Base-by-base conservation (phyloP, 2,329 filamentous ascomycete species). In the Chaetothyriales sp. region DNA sequence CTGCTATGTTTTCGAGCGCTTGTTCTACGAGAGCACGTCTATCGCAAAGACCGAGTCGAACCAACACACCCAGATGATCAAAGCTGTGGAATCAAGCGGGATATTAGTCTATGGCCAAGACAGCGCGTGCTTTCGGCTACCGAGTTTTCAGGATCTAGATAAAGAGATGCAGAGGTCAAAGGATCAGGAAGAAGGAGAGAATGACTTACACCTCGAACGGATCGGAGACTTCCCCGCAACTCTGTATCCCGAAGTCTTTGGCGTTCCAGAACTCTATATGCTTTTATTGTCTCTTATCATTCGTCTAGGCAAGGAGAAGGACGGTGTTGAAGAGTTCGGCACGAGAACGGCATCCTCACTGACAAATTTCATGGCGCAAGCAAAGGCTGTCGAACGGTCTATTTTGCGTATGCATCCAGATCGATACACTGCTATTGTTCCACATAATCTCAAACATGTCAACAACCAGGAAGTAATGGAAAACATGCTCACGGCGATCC, bases 21-120 rank as follows among this genome's bases (percentile, higher is more conserved):
- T 75, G 0, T 68, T 74, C 18, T 63, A 70, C n/a, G 72, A 75
- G 56, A 74, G 70, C 40, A 65, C 62, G 1, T 66, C 63, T n/a
- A n/a, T 52, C 15, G 59, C 65, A 1, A 56, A 60, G 20, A 28
- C 49, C 18, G 9, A 47, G 2, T 50, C 25, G 3, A 40, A 10
- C 8, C 50, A 49, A 25, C 49, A 44, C 7, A 13, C 20, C n/a
- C 40, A 33, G 19, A 33, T 56, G 25, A 18, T 44, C 3, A 44
- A 51, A 20, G 49, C 54, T 6, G 51, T 56, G 13, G 46, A 51
- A 20, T 43, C n/a, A n/a, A 53, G 51, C 25, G 44, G 48, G 19
- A 18, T 54, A 9, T 10, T 48, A 18, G 49, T 54, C 22, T 18
- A 46, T 18, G 47, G 48, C 45, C 37, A 37, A 47, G 67, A 69